phyloP scores from a whole-genome alignment of 2,329 filamentous ascomycete species.

The Curvularia spicifera region DNA sequence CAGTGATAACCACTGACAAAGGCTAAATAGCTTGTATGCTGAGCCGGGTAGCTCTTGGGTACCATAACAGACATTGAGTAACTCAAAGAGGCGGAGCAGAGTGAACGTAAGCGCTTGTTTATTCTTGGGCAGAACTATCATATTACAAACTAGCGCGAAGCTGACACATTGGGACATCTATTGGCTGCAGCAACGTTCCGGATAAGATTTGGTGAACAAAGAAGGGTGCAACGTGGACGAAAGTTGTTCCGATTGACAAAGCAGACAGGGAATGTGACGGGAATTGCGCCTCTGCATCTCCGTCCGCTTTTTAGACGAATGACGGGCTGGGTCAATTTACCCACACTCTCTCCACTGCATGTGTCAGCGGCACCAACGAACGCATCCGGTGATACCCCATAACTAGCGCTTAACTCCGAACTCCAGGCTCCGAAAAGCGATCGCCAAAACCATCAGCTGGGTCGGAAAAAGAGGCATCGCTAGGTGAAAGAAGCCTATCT shows the following conservation, averaged over 20 bases:
- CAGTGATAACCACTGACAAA: not conserved
- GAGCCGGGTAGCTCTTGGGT: not conserved
- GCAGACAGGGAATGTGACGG: not conserved
- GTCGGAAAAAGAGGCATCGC: not conserved
- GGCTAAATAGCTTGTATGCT: not conserved
- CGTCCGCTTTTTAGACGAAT: not conserved
- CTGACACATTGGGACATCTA: not conserved
- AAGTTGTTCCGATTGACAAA: not conserved
- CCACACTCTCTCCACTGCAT: not conserved
- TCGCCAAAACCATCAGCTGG: not conserved
- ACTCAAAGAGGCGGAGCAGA: not conserved
- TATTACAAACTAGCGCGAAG: not conserved
- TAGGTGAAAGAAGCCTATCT: no score
- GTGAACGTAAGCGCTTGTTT: not conserved
- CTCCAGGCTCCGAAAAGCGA: not conserved
- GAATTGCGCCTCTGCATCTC: not conserved
- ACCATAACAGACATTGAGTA: not conserved
- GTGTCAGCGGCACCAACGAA: not conserved
- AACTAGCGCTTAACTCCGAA: constrained; percentile 11
- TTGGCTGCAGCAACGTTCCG: not conserved
- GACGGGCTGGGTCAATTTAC: not conserved
- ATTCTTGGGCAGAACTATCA: not conserved
- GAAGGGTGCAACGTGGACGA: not conserved
- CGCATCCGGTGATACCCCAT: not conserved
- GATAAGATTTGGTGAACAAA: not conserved